Evolutionary conservation across 2,329 filamentous ascomycete species (phyloP), one percentile per base, ranked within the genome.

Genomic region (Microsporum audouinii): DNA sequence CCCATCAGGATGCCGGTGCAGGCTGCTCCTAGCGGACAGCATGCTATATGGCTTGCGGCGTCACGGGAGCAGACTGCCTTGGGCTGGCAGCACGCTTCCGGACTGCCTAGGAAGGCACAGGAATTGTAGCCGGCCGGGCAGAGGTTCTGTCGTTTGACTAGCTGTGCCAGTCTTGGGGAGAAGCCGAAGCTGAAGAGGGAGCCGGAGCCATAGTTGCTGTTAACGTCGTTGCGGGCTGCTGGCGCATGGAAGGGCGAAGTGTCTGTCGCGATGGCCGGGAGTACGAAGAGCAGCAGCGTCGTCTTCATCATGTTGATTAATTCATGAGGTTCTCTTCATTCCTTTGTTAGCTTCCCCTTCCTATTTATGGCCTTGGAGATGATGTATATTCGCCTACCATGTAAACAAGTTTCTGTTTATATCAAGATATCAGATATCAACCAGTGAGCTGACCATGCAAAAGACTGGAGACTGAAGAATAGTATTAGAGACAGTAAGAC

Each of bases 21-120:
- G 33, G 74, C 78, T 12, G 80, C 79, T 58, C 80, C 78, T 31
- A 72, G 76, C 0, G 82, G 82, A 71, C 84, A 86, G 75, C 84
- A 86, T 29, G 83, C 84, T 60, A 85, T 79, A 63, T 84, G 76
- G 60, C 82, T 77, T 41, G 77, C 80, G 45, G 72, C 71, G 70
- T 86, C 84, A 58, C 78, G 76, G 47, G 79, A 78, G 73, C 84
- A 86, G 61, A 77, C 75, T 27, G 81, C 78, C 57, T 75, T 76
- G 45, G 73, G 71, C 38, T 73, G 73, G 71, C 84, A 86, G 75
- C 84, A 86, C 60, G 82, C 76, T 43, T 76, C 76, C 1, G 79
- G 72, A 3, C 79, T 79, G 59, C 79, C 80, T 43, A 83, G 70
- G 62, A 76, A 75, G 36, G 74, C 73, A 71, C 84, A 86, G 49